These are phyloP conservation scores for Penicillium dipodomyicola DNA, from an alignment of 495 filamentous ascomycete genomes.

Conservation along the genomic window DNA sequence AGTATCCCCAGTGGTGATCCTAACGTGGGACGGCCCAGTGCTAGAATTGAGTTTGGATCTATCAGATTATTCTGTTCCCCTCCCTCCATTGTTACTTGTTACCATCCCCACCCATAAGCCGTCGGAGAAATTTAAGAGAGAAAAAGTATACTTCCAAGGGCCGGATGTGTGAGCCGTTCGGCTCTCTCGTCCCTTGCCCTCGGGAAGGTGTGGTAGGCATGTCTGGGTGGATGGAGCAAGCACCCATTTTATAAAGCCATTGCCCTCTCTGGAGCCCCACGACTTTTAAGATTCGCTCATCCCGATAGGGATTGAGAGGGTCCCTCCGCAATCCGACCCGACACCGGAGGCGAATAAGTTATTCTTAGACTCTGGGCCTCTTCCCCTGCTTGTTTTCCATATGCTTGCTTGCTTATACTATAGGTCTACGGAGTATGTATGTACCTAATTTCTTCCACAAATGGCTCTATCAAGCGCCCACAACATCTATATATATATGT, in stretches of 20 bases:
- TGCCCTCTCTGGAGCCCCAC: background rate
- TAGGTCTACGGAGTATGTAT: background rate
- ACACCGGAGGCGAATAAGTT: background rate
- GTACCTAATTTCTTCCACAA: background rate
- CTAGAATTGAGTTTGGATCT: slow-evolving; percentile 12
- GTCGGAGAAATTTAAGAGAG: slow-evolving; percentile 6
- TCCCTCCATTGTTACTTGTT: background rate
- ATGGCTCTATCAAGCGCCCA: background rate
- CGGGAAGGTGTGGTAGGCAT: background rate
- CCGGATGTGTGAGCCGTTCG: background rate
- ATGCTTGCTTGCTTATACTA: background rate
- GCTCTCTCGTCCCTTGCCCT: background rate
- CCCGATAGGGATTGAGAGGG: background rate
- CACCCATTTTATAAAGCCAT: background rate
- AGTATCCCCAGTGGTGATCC: slow-evolving; percentile 3
- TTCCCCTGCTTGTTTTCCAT: background rate
- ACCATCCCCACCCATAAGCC: slow-evolving; percentile 1
- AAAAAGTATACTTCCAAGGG: background rate
- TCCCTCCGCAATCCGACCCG: background rate
- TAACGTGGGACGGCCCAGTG: slow-evolving; percentile 7
- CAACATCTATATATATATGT: background rate
- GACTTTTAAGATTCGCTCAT: background rate
- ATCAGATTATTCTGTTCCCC: slow-evolving; percentile 14
- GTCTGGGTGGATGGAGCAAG: background rate
- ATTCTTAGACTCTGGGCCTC: background rate